Conservation (phyloP, 345 rosid genomes). For the Mangifera indica region DNA sequence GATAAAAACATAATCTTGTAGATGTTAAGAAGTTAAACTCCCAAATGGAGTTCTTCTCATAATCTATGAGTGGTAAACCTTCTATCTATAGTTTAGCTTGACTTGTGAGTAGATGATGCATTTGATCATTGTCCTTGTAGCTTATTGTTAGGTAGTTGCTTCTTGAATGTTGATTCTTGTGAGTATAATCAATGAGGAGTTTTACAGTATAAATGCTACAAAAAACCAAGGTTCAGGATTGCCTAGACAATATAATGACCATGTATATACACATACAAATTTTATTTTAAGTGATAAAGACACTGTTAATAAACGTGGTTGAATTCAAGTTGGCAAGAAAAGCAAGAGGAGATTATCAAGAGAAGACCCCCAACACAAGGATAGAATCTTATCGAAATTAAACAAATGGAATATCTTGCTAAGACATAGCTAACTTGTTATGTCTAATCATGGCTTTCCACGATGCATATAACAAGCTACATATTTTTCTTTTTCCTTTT, state of each 20-base stretch:
- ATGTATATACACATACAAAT: too few relatives aligned
- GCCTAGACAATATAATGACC: too few relatives aligned
- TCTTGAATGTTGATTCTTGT: too few relatives aligned
- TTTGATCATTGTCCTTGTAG: too few relatives aligned
- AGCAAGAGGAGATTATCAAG: conserved; percentile 32
- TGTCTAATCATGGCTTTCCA: not conserved
- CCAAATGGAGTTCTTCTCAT: too few relatives aligned
- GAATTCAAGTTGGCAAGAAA: conserved; percentile 19
- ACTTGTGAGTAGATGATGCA: too few relatives aligned
- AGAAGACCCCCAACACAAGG: conserved; percentile 22
- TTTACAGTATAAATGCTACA: conserved; percentile 17
- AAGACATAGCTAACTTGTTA: conserved; percentile 10
- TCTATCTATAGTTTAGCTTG: too few relatives aligned
- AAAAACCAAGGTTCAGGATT: conserved; percentile 29
- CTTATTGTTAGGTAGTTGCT: too few relatives aligned
- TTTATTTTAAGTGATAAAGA: not conserved
- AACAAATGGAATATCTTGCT: conserved; percentile 27
- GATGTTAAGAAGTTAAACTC: too few relatives aligned
- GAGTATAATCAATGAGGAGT: too few relatives aligned
- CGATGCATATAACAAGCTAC: not conserved
- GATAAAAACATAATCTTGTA: too few relatives aligned
- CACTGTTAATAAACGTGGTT: not conserved
- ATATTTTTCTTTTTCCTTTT: not conserved
- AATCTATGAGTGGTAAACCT: too few relatives aligned
- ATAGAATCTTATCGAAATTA: conserved; percentile 24